Evolutionary conservation across 2,329 filamentous ascomycete genomes (phyloP).

Genomic region (Neurospora crassa): DNA sequence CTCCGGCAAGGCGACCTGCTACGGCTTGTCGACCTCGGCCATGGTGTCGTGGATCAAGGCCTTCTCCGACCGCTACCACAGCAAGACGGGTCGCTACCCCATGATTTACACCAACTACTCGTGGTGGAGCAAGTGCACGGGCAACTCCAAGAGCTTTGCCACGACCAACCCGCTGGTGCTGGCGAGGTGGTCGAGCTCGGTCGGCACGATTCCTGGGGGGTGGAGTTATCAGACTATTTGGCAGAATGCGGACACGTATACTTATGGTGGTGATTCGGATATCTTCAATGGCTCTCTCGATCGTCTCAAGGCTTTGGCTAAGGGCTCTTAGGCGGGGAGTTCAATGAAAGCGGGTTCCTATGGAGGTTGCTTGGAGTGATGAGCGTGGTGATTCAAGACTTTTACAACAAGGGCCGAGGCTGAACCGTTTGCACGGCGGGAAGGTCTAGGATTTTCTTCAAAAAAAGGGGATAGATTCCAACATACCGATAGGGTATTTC

Average conservation of each 20-base stretch:
- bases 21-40: constrained; percentile 31
- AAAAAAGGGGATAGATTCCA: no score
- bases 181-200: constrained; percentile 31
- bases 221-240: constrained; percentile 46
- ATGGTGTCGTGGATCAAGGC: constrained; percentile 44
- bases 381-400: neutral
- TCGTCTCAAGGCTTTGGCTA: constrained; percentile 7
- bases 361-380: no score
- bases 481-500: neutral
- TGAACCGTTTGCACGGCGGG: neutral
- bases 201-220: constrained; percentile 37
- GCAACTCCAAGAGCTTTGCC: constrained; percentile 35
- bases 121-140: constrained; percentile 46
- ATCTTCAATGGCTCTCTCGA: constrained; percentile 35
- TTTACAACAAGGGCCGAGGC: neutral
- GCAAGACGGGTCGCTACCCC: constrained; percentile 35
- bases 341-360: no score
- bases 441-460: neutral
- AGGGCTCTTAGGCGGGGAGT: neutral
- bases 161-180: constrained; percentile 37
- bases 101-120: constrained; percentile 42
- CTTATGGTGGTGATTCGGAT: constrained; percentile 43
- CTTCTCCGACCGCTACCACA: constrained; percentile 41
- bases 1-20: constrained; percentile 31
- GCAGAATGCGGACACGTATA: constrained; percentile 40